Conservation (phyloP, 2,329 filamentous ascomycete genomes). For the Coniochaeta pulveracea region DNA sequence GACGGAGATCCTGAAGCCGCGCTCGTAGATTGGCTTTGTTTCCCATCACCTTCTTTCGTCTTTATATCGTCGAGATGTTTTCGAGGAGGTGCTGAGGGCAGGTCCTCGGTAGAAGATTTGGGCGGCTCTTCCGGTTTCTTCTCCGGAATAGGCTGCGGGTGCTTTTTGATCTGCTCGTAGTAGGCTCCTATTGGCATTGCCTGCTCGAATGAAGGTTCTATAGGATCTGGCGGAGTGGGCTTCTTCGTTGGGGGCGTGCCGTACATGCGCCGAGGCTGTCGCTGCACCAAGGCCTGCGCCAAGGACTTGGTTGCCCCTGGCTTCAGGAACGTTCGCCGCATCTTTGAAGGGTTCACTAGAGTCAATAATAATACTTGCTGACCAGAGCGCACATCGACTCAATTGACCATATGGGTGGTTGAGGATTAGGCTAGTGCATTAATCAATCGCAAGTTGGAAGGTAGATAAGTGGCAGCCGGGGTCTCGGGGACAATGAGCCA, state of each 20-base stretch:
- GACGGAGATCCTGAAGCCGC: slow-evolving; percentile 18
- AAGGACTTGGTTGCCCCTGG: slow-evolving; percentile 8
- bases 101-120: slow-evolving; percentile 21
- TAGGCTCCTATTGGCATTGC: slow-evolving; percentile 43
- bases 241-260: slow-evolving; percentile 14
- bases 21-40: slow-evolving; percentile 9
- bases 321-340: slow-evolving; percentile 12
- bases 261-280: slow-evolving; percentile 11
- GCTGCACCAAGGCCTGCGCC: slow-evolving; percentile 8
- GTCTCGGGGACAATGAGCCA: too few relatives aligned
- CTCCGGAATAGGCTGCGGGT: slow-evolving; percentile 27
- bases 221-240: slow-evolving; percentile 14
- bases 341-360: too few relatives aligned
- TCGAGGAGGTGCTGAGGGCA: slow-evolving; percentile 7
- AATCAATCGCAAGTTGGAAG: too few relatives aligned
- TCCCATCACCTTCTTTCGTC: slow-evolving; percentile 12
- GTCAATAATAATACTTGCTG: too few relatives aligned
- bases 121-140: slow-evolving; percentile 33
- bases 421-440: too few relatives aligned
- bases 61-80: slow-evolving; percentile 11
- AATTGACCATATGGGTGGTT: too few relatives aligned
- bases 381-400: too few relatives aligned
- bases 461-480: too few relatives aligned
- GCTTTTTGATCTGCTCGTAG: slow-evolving; percentile 45
- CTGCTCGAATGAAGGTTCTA: slow-evolving; percentile 22